Conservation (phyloP, 768 basidiomycete genomes). For the Gloeopeniophorella convolvens region DNA sequence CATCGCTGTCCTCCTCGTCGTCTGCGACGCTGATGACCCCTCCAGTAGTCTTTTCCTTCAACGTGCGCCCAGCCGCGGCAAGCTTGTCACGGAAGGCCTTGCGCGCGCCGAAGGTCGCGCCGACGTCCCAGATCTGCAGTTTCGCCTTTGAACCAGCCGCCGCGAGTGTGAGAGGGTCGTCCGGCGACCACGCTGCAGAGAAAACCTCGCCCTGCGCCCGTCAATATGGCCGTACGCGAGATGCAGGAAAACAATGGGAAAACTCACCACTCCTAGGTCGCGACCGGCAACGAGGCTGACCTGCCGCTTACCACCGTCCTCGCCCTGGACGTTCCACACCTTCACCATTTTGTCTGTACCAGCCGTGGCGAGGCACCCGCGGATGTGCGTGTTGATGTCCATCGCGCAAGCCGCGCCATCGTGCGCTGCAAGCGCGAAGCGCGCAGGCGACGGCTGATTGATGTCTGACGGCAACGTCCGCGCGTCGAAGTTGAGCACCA, state of each 20-base stretch:
- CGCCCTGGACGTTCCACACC: constrained; percentile 84
- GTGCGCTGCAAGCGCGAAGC: constrained; percentile 90
- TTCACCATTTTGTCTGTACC: constrained; percentile 95
- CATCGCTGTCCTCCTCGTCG: constrained; percentile 63
- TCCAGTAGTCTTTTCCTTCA: constrained; percentile 59
- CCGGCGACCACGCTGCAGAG: constrained; percentile 85
- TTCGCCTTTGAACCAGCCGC: constrained; percentile 93
- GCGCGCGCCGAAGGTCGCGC: constrained; percentile 72
- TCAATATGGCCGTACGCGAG: not conserved
- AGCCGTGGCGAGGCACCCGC: constrained; percentile 88
- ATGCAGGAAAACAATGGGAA: not conserved
- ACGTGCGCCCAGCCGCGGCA: constrained; percentile 55
- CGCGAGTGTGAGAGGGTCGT: constrained; percentile 88
- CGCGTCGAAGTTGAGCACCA: constrained; percentile 88
- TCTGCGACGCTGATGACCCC: constrained; percentile 64
- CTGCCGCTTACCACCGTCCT: constrained; percentile 52
- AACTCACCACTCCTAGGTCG: constrained; percentile 83
- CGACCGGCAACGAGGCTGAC: constrained; percentile 82
- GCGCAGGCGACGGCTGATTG: constrained; percentile 56
- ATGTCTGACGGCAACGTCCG: constrained; percentile 71
- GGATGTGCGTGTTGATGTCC: constrained; percentile 86
- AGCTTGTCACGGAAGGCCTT: constrained; percentile 81
- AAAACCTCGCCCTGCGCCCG: constrained; percentile 86
- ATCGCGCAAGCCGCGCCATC: constrained; percentile 85
- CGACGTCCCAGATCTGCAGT: constrained; percentile 94